Conservation (phyloP, 1,284 basidiomycete genomes). For the Cutaneotrichosporon sp. region DNA sequence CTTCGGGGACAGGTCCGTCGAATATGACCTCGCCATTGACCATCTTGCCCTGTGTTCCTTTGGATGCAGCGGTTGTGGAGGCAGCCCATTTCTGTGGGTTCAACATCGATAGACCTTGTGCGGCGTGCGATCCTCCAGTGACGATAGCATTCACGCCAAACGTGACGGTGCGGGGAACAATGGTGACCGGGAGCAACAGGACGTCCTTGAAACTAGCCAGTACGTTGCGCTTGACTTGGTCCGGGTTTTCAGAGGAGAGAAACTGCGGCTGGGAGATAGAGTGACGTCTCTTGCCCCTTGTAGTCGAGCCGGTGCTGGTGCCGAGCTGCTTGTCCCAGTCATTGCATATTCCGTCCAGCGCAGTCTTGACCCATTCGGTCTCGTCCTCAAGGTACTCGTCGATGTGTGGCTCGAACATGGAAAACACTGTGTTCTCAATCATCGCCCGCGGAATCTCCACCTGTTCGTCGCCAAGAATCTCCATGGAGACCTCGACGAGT, state of each 20-base stretch:
- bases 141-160: constrained; percentile 66
- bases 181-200: constrained; percentile 86
- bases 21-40: constrained; percentile 52
- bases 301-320: constrained; percentile 4
- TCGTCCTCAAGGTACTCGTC: constrained; percentile 96
- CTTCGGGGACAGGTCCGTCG: constrained; percentile 59
- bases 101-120: constrained; percentile 76
- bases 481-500: constrained; percentile 70
- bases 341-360: constrained; percentile 69
- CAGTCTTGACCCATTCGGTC: constrained; percentile 69
- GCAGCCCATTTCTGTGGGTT: constrained; percentile 75
- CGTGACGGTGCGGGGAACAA: constrained; percentile 78
- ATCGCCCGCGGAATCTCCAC: constrained; percentile 48
- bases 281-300: neutral
- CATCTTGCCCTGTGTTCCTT: constrained; percentile 19
- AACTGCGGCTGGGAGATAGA: constrained; percentile 54
- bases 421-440: constrained; percentile 78
- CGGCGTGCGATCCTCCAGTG: constrained; percentile 64
- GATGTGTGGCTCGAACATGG: constrained; percentile 92
- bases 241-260: constrained; percentile 78
- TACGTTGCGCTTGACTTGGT: constrained; percentile 85
- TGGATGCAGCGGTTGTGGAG: constrained; percentile 8
- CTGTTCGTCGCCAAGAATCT: constrained; percentile 38
- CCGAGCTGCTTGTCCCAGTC: constrained; percentile 60
- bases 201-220: constrained; percentile 86